Conservation (phyloP, 495 filamentous ascomycete species). For the Penicillium lagena region DNA sequence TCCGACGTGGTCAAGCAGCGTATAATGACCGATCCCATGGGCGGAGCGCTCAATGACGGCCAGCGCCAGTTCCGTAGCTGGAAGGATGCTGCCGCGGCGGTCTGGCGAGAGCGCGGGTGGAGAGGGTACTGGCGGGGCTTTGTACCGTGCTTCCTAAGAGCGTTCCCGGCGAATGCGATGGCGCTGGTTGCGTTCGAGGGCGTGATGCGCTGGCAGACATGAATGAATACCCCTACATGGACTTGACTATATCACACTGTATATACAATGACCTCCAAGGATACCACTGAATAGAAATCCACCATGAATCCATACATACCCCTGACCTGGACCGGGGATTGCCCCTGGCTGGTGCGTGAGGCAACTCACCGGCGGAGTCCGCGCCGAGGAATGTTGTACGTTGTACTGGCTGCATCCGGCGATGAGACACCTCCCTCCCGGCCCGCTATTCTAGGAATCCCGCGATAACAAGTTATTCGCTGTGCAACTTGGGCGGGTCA, state of each 20-base stretch:
- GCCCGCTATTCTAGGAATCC: constrained; percentile 10
- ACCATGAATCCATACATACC: constrained; percentile 1
- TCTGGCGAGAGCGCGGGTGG: constrained; percentile 67
- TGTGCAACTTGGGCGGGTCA: no score
- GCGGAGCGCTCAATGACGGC: constrained; percentile 60
- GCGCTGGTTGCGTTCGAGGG: constrained; percentile 90
- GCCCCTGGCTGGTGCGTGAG: no score
- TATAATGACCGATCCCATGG: constrained; percentile 93
- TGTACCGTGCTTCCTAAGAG: constrained; percentile 83
- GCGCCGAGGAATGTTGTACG: constrained; percentile 11
- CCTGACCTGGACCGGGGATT: background rate
- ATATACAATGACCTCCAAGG: background rate
- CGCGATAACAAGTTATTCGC: background rate
- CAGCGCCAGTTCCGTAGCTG: constrained; percentile 64
- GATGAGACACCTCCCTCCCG: background rate
- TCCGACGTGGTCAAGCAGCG: constrained; percentile 94
- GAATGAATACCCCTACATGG: constrained; percentile 1
- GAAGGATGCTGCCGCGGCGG: constrained; percentile 70
- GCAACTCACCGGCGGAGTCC: background rate
- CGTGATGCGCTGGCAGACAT: constrained; percentile 74
- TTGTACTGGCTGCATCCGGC: constrained; percentile 12
- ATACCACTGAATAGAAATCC: background rate
- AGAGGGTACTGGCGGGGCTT: constrained; percentile 92
- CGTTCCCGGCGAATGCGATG: constrained; percentile 95
- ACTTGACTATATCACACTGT: background rate